Base-by-base conservation (phyloP, 169 alveolate genomes). In the Plasmodium adleri region DNA sequence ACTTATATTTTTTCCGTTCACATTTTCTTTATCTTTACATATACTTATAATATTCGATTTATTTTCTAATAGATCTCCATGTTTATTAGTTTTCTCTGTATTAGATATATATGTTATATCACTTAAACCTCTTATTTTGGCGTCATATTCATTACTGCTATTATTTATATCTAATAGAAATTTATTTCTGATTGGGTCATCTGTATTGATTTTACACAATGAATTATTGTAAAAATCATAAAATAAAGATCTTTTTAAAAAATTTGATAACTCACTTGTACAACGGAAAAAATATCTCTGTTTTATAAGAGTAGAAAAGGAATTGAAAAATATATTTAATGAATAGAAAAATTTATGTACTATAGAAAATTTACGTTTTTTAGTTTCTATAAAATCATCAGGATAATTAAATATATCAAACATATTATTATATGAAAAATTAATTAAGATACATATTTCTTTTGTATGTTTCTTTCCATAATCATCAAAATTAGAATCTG, bases 391-490 rank as follows among this genome's bases (percentile, higher is more conserved):
- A 59, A 71, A 67, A 54, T 28, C 28, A 54, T 83, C 91, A 15
- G 91, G 86, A 63, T 59, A 83, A 70, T 71, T 83, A 83, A 83
- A 83, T 83, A 83, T 83, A 62, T 83, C 91, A 58, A 83, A 83
- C 86, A 83, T 83, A 83, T 83, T 83, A 71, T 70, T 83, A 73
- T 83, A 83, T 24, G 91, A 83, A 39, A 83, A 83, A 26, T 83
- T 83, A 39, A 83, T 63, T 71, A 83, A 83, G 12, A 83, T 72
- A 39, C 91, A 83, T 45, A 83, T 54, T 83, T 83, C 73, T 68
- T 83, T 83, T 70, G 85, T 32, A 63, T 70, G 43, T 70, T 45
- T 83, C 45, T 83, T 83, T 63, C 74, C 73, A 58, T 71, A 70
- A 45, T 83, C 91, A 43, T 71, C 85, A 83, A 26, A 56, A 32